Base-by-base conservation (phyloP, 169 alveolate genomes). In the Plasmodium blacklocki region DNA sequence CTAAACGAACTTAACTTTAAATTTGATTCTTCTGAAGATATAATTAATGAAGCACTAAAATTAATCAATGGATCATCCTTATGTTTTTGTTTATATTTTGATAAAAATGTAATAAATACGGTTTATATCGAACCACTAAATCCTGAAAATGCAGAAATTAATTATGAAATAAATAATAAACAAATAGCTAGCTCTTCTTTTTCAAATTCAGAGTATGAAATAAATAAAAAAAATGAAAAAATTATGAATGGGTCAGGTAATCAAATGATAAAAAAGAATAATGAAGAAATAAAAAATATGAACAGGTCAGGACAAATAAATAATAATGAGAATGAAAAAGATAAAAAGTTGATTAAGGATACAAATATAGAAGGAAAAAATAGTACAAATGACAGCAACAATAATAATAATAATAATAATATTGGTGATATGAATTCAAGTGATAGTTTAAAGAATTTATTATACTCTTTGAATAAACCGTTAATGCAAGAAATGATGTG, bases 1-100 rank as follows among this genome's bases (percentile, higher is more conserved):
- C 19, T 78, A 45, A 52, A 68, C 3, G 89, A 78, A 56, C 29
- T 78, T n/a, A 78, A 63, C 5, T 50, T 49, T 21, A 50, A 75
- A 45, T 78, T 78, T 58, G 76, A 78, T 11, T 52, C 89, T 2
- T 78, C 89, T 1, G 89, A 78, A 15, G 89, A 78, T 50, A 66
- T 78, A 11, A 52, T 78, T 7, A 66, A 66, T 49, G 89, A 78
- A 32, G 62, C 78, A 7, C 18, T 66, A 9, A 64, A 78, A 15
- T 59, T 78, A 12, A 78, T 78, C 19, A 18, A 52, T 19, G 89
- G 75, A 9, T 43, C 66, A 32, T 50, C 89, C 8, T 64, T 64
- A 78, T 78, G 89, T 52, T 78, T 64, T 45, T 78, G 89, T 54
- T 2, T 66, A 39, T 78, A 78, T 43, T 47, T 45, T n/a, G 47